phyloP scores from a whole-genome alignment of 2,329 filamentous ascomycete genomes.

The Beauveria varroae region DNA sequence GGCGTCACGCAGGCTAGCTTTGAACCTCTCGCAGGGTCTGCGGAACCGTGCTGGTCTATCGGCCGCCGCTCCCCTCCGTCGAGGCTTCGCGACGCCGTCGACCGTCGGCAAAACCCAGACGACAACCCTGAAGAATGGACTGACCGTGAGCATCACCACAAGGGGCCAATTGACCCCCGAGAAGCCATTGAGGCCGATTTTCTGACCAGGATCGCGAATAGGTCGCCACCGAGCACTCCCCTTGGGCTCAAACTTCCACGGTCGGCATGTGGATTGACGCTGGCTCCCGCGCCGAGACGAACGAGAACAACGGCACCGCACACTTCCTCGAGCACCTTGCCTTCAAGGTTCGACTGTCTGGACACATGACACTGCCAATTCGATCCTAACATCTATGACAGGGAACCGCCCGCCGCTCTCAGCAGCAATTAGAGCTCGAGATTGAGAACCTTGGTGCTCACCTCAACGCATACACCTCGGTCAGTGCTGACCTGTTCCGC shows the following conservation, averaged over 20 bases:
- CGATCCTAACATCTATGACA: slow-evolving; percentile 24
- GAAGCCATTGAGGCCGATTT: slow-evolving; percentile 15
- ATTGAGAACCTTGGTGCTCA: slow-evolving; percentile 99
- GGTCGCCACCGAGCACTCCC: slow-evolving; percentile 97
- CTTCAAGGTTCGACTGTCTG: slow-evolving; percentile 70
- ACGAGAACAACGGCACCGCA: slow-evolving; percentile 97
- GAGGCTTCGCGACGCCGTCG: slow-evolving; percentile 86
- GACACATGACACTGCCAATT: neutral
- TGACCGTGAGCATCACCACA: slow-evolving; percentile 62
- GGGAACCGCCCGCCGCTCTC: slow-evolving; percentile 90
- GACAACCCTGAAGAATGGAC: slow-evolving; percentile 92
- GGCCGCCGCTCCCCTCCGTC: slow-evolving; percentile 66
- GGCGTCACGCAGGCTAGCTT: slow-evolving; percentile 95
- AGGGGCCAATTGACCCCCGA: slow-evolving; percentile 31
- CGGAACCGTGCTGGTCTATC: slow-evolving; percentile 81
- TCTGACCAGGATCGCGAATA: slow-evolving; percentile 33
- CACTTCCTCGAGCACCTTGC: slow-evolving; percentile 99
- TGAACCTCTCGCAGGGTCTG: slow-evolving; percentile 86
- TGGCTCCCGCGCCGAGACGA: slow-evolving; percentile 93
- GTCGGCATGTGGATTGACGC: slow-evolving; percentile 99
- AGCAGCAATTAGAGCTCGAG: slow-evolving; percentile 97
- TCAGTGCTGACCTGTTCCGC: slow-evolving; percentile 42
- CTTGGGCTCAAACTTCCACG: slow-evolving; percentile 95
- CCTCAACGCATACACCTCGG: slow-evolving; percentile 98
- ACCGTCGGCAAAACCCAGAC: slow-evolving; percentile 80